These are phyloP conservation scores for Xylogone sp. DNA, from an alignment of 2,329 filamentous ascomycete genomes.

Conservation along the genomic window DNA sequence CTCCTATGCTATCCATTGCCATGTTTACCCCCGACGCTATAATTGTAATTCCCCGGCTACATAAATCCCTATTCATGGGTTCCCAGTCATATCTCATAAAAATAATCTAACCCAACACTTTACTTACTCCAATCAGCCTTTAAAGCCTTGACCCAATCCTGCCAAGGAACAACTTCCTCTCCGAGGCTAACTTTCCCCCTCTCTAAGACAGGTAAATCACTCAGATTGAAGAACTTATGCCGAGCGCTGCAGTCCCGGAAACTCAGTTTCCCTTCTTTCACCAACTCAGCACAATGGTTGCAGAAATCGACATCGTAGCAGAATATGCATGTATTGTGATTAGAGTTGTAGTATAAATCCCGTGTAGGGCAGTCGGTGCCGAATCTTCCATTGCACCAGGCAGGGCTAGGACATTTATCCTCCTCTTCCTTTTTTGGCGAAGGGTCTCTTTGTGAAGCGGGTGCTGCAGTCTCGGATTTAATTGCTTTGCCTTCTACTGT, in stretches of 20 bases:
- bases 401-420: not conserved
- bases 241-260: not conserved
- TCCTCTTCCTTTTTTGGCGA: not conserved
- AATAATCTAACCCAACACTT: too few relatives aligned
- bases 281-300: not conserved
- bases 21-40: too few relatives aligned
- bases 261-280: not conserved
- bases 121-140: not conserved
- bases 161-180: not conserved
- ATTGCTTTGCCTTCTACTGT: not conserved
- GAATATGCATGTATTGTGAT: not conserved
- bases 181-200: not conserved
- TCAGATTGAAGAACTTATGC: not conserved
- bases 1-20: too few relatives aligned
- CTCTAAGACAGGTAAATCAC: not conserved
- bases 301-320: not conserved
- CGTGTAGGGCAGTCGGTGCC: not conserved
- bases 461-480: not conserved
- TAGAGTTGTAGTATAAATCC: not conserved
- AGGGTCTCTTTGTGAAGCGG: too few relatives aligned
- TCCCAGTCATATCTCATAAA: too few relatives aligned
- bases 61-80: too few relatives aligned
- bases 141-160: not conserved
- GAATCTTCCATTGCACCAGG: not conserved
- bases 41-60: too few relatives aligned